Percentiles rank a stretch among this genome's conserved stretches.
Conservation (phyloP, 176 grass and related monocot genomes). For the Juncus inflexus region DNA sequence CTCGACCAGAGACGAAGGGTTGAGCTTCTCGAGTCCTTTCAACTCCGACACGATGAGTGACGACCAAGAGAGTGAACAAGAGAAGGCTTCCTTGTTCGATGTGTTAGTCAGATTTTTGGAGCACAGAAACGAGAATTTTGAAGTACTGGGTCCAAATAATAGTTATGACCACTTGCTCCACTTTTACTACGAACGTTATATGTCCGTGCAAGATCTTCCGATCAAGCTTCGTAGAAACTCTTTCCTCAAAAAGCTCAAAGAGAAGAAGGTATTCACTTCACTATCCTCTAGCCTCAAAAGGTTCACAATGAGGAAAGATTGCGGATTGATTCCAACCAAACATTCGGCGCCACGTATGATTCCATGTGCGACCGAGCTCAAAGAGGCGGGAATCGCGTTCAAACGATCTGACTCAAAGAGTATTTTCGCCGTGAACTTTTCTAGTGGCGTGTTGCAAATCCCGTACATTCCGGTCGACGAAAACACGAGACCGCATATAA, state of each 20-base stretch:
- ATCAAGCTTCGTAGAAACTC: no score
- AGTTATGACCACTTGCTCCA: neutral
- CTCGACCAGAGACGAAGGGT: neutral
- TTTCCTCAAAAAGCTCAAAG: neutral
- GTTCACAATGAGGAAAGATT: neutral
- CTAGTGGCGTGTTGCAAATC: conserved; percentile 13
- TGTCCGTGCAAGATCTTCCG: neutral
- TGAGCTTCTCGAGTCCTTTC: neutral
- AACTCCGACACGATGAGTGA: neutral
- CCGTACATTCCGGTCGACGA: conserved; percentile 12
- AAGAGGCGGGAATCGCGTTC: neutral
- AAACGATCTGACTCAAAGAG: neutral
- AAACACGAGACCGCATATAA: neutral
- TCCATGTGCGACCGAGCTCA: conserved; percentile 4
- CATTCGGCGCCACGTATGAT: neutral
- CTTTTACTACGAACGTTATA: neutral
- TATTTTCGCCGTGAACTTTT: conserved; percentile 18
- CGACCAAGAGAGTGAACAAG: no score
- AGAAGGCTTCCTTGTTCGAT: neutral
- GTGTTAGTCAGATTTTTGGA: neutral
- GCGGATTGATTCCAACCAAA: neutral
- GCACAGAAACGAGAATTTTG: neutral
- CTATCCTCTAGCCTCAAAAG: neutral
- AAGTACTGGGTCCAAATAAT: neutral
- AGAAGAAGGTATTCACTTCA: neutral